Percentiles rank a stretch among this genome's conserved stretches.
These are phyloP conservation scores for Penium margaritaceum DNA, from an alignment of 139 green algal genomes.

Conservation along the genomic window DNA sequence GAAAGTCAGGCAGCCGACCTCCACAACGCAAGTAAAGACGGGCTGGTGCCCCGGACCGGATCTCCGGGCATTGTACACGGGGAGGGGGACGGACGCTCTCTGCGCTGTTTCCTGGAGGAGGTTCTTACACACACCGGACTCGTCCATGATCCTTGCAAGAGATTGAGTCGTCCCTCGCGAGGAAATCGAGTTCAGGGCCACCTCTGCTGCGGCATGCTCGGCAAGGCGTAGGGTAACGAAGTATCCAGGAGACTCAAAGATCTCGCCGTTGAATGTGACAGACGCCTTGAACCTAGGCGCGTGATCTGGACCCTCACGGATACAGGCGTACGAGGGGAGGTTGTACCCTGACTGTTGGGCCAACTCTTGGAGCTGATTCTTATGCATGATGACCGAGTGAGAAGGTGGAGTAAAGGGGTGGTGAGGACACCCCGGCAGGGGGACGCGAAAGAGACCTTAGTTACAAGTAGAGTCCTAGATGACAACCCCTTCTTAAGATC, in stretches of 20 bases:
- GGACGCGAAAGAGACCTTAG: no score
- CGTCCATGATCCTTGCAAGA: conserved; percentile 34
- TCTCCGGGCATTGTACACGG: conserved; percentile 18
- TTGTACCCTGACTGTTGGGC: conserved; percentile 40
- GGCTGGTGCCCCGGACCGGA: conserved; percentile 36
- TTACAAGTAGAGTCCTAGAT: no score
- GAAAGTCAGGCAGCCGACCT: conserved; percentile 34
- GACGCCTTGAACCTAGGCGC: conserved; percentile 41
- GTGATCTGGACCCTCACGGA: conserved; percentile 40
- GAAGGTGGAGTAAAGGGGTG: background rate
- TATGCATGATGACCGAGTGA: conserved; percentile 32
- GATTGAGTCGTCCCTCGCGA: conserved; percentile 22
- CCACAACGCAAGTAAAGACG: conserved; percentile 34
- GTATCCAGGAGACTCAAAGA: conserved; percentile 32
- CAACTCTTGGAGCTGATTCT: conserved; percentile 47
- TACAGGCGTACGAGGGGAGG: conserved; percentile 38
- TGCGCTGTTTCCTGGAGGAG: conserved; percentile 44
- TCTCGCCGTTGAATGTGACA: conserved; percentile 41
- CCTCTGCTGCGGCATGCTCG: conserved; percentile 41
- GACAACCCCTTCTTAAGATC: no score
- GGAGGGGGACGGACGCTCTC: conserved; percentile 30
- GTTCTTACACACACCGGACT: conserved; percentile 45
- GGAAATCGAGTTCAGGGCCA: conserved; percentile 29
- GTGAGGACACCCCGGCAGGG: no score
- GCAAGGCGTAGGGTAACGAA: conserved; percentile 36